Evolutionary conservation across 305 asterid genomes (phyloP), one percentile per base, ranked within the genome.

Genomic region (Fraxinus nigra): DNA sequence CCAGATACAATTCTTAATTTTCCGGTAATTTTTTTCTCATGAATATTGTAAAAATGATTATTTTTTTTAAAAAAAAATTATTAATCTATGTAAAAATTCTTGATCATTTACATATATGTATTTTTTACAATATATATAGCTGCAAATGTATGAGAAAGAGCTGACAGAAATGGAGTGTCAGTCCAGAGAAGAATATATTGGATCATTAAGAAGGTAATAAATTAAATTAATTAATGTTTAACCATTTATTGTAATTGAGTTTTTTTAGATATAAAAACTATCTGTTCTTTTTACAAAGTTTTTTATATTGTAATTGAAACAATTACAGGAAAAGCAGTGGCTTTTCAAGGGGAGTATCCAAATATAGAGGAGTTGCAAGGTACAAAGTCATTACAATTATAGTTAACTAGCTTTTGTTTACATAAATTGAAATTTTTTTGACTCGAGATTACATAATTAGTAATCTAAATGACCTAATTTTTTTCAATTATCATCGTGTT

Each of bases 291-390:
- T 67, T 67, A 28, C 74, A 67, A 8, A 9, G 16, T 13, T 67
- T 28, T 10, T 67, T 10, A 10, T 67, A 26, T 10, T 67, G 37
- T 65, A 65, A 26, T 65, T 65, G 73, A 65, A 26, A 26, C 28
- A 82, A 77, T 77, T 88, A 59, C 90, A 92, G 95, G 85, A 91
- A 90, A 78, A 91, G 93, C 88, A 92, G 92, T 87, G 97, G 97
- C 4, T 93, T 93, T 70, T 91, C 97, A 4, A 67, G 97, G 82
- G 98, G 98, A 80, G 98, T 92, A 22, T 94, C 98, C 20, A 94
- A 94, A 85, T 94, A 92, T 72, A 90, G 97, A 78, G 98, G 98
- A 20, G 98, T 94, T 72, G 98, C 98, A 9, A 92, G 98, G 98
- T 94, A 78, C 11, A 59, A 16, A 16, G 11, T 63, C 33, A 63